Evolutionary conservation across 1,284 basidiomycete genomes (phyloP), one percentile per base, ranked within the genome.

Genomic region (Leccinum ponderosum): DNA sequence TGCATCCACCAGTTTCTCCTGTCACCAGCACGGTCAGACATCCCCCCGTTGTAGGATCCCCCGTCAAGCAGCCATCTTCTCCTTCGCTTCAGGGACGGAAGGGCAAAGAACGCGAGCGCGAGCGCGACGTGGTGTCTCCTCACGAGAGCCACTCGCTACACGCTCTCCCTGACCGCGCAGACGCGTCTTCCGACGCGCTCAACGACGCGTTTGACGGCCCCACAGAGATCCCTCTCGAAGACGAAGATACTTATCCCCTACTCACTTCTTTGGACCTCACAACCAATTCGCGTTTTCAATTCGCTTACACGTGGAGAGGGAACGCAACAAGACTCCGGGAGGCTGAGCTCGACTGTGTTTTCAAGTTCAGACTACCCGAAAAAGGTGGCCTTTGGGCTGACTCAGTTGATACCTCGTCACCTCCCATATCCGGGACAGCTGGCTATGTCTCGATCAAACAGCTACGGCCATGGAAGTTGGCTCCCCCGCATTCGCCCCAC

Each of bases 251-350:
- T 5, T 67, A 65, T 52, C 65, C 69, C 17, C 61, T 58, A 3
- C 62, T 73, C 33, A 62, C 61, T n/a, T 1, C 58, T 15, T 31
- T 56, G 31, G 64, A 63, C 48, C 60, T 72, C 14, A 53, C 33
- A 1, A 54, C 37, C 31, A 72, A 74, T 48, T 53, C 66, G 6
- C 73, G 70, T 39, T 73, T 74, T 42, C 59, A 63, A 6, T 71
- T 71, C 53, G 59, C 62, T 56, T 60, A 62, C 9, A 55, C 55
- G 25, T 74, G 68, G 71, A 59, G 69, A 50, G 60, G 33, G n/a
- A 57, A 59, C 25, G 66, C 61, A 3, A 58, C 60, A 17, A 65
- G 14, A 51, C 62, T 73, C 17, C 60, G 27, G 25, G 56, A 57
- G 31, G 55, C 54, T 25, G 63, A 61, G 14, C 42, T 57, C 15